Evolutionary conservation across 2,329 filamentous ascomycete genomes (phyloP), one percentile per base, ranked within the genome.

Genomic region (Tricladium varicosporioides): DNA sequence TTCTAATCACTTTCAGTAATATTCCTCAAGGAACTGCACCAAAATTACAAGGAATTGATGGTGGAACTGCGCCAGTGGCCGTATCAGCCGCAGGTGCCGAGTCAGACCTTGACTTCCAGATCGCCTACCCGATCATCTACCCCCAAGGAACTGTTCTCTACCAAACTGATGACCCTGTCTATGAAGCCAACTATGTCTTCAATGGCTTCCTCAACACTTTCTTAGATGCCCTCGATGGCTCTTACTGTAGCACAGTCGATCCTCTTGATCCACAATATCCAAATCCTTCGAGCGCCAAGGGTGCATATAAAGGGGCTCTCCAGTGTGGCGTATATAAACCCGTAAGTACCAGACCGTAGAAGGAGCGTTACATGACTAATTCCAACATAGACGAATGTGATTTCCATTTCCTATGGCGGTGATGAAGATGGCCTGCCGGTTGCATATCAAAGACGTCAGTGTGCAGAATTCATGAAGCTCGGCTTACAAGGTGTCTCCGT

Each of bases 401-500:
- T 83, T 56, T 79, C 75, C 11, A 79, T 80, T 19, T 81, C 78
- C 9, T 84, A 84, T 66, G 85, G 83, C 48, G 85, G 88, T 54
- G 78, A 83, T 56, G 86, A 89, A 71, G 82, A 86, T 65, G 79
- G 80, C 2, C 75, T 89, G 0, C 85, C 86, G 0, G 66, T 72
- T 2, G 78, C 78, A 5, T 89, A 88, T 65, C 83, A 84, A 32
- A 72, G 75, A 51, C 78, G 79, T 48, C 82, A 86, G 13, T 89
- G 86, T 74, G 76, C 79, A 59, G 75, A 84, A 58, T 85, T 87
- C 64, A 83, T 80, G 46, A 80, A 86, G 63, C 80, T 89, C 32
- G 85, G 84, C 16, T 79, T 83, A 3, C 81, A 84, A 18, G 86
- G 86, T 22, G 80, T 87, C 2, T 81, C 82, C 1, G 74, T 88